Conservation (phyloP, 192 early-diverging fungal genomes). For the Rhizophlyctis rosea region DNA sequence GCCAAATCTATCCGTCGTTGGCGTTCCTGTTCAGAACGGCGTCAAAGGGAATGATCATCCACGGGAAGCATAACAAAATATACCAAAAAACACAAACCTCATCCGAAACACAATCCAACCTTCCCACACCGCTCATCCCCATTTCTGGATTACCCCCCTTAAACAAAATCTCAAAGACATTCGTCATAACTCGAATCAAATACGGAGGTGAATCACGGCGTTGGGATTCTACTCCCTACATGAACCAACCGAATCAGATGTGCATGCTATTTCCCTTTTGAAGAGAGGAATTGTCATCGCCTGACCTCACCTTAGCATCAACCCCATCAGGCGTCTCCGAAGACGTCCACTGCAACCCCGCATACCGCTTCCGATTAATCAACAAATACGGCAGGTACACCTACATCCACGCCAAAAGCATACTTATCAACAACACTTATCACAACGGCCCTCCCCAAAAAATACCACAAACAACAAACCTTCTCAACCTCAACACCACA, state of each 20-base stretch:
- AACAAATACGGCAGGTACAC: slow-evolving; percentile 2
- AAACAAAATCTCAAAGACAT: neutral
- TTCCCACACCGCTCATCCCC: no score
- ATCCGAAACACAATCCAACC: no score
- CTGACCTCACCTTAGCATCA: slow-evolving; percentile 1
- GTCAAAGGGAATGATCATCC: no score
- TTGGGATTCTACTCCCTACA: slow-evolving; percentile 5
- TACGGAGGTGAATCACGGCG: neutral
- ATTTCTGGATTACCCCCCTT: neutral
- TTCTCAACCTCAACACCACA: slow-evolving; percentile 4
- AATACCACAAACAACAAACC: no score
- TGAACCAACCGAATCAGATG: neutral
- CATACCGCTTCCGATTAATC: slow-evolving; percentile 8
- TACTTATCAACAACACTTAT: no score
- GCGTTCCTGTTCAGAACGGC: no score
- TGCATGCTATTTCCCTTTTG: neutral
- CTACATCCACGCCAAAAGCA: no score
- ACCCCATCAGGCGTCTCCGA: neutral
- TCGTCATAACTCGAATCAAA: neutral
- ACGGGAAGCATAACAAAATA: no score
- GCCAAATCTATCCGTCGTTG: neutral
- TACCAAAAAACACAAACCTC: no score
- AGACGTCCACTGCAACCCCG: slow-evolving; percentile 5
- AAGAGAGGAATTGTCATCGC: neutral
- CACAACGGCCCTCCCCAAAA: no score